Base-by-base conservation (phyloP, 129 eudicot genomes). In the Lactuca saligna region DNA sequence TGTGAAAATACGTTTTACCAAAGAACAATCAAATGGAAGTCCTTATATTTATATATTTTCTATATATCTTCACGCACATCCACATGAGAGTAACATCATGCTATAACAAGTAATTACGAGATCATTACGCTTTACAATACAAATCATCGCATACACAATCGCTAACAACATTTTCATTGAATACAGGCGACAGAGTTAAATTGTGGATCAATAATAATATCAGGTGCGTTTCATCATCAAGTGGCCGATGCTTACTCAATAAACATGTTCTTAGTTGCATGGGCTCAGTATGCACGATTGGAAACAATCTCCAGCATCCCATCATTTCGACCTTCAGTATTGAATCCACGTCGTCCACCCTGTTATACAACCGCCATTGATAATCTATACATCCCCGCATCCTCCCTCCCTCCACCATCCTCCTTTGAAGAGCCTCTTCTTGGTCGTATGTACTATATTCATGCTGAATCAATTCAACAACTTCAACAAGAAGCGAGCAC, bases 141-240 rank as follows among this genome's bases (percentile, higher is more conserved):
- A 25, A 25, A 25, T 25, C 29, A 25, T 25, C 2, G 29, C 29
- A 25, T 25, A 25, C 2, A 61, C 9, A 66, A 14, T 68, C 3
- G 17, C 53, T 39, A 41, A 29, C 11, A 35, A 6, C 5, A 17
- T 2, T 56, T 69, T 41, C 14, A 55, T 34, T 56, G 72, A 11
- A 11, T 54, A 56, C 73, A 81, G 84, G 84, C 67, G 44, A 81
- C 89, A 5, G 83, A 81, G 65, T 54, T 84, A 14, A 81, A 66
- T 33, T 84, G 89, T 61, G 85, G 88, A 17, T 82, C 82, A 17
- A 7, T 78, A 60, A 76, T 84, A 59, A 41, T 84, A 46, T 82
- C 80, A 0, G 77, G 89, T 70, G 56, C 83, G 4, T 63, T 80
- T 55, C 78, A 84, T 58, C 89, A 84, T 73, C 80, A 79, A 7